Percentiles rank a stretch among this genome's conserved stretches.
Conservation (phyloP, 768 basidiomycete genomes). For the Mycena amicta region DNA sequence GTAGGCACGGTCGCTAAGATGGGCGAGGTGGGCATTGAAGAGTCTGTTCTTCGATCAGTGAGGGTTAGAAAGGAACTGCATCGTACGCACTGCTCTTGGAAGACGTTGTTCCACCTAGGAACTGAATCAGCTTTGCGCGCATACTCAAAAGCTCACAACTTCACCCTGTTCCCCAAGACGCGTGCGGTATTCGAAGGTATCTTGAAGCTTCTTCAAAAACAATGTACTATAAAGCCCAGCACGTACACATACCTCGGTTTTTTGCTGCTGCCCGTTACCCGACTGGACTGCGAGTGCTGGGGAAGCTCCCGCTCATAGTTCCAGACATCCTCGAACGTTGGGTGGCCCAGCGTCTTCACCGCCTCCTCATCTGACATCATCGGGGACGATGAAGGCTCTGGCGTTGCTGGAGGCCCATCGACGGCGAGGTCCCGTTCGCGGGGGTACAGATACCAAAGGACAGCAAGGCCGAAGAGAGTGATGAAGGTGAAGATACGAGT, state of each 20-base stretch:
- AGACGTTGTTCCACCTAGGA: background rate
- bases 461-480: too few relatives aligned
- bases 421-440: background rate
- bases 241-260: background rate
- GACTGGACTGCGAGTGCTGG: background rate
- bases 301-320: background rate
- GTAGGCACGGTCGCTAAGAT: background rate
- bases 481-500: too few relatives aligned
- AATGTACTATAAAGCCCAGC: background rate
- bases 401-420: background rate
- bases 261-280: background rate
- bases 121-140: background rate
- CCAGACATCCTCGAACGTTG: background rate
- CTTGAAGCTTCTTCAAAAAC: background rate
- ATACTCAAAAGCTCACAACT: background rate
- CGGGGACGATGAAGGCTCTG: background rate
- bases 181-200: background rate
- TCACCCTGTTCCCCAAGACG: conserved; percentile 1
- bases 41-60: background rate
- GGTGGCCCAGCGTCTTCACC: background rate
- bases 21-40: background rate
- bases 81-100: conserved; percentile 1
- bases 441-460: background rate
- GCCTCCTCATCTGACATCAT: background rate
- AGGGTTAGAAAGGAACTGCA: too few relatives aligned